phyloP scores from a whole-genome alignment of 2,329 filamentous ascomycete species.

The Orbilia javanica region DNA sequence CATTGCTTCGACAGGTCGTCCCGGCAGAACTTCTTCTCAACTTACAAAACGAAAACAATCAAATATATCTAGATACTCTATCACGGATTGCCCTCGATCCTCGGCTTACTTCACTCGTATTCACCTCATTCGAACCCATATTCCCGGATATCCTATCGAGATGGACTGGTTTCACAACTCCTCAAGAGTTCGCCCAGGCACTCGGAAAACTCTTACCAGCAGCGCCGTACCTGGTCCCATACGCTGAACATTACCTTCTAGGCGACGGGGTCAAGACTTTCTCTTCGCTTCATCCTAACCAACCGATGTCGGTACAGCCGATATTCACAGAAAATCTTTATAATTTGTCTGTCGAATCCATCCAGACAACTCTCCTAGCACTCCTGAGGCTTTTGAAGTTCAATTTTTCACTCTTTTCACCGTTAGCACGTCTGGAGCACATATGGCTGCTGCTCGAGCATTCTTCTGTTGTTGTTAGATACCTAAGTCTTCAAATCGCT shows the following conservation, averaged over 20 bases:
- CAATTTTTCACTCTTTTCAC: conserved; percentile 77
- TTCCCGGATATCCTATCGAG: conserved; percentile 61
- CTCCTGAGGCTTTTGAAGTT: conserved; percentile 84
- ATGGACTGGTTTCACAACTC: conserved; percentile 62
- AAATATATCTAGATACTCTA: conserved; percentile 62
- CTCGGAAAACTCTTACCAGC: conserved; percentile 85
- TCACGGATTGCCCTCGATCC: conserved; percentile 60
- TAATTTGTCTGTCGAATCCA: conserved; percentile 64
- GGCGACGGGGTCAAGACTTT: conserved; percentile 18
- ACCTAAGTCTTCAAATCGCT: conserved; percentile 43
- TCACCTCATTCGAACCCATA: conserved; percentile 60
- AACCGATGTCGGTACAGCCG: conserved; percentile 63
- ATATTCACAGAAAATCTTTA: conserved; percentile 63
- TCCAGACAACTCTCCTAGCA: conserved; percentile 73
- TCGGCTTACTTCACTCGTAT: conserved; percentile 58
- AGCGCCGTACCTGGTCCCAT: conserved; percentile 81
- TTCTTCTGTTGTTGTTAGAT: conserved; percentile 59
- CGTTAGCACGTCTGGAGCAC: conserved; percentile 74
- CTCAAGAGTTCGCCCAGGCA: conserved; percentile 72
- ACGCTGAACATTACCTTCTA: conserved; percentile 71
- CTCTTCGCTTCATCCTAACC: conserved; percentile 18
- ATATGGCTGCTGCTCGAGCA: conserved; percentile 78
- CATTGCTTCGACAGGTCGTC: conserved; percentile 24
- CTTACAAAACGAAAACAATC: conserved; percentile 60
- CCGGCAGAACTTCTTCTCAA: conserved; percentile 46